Evolutionary conservation across 1,284 basidiomycete species (phyloP).

Genomic region (Meripilus lineatus): DNA sequence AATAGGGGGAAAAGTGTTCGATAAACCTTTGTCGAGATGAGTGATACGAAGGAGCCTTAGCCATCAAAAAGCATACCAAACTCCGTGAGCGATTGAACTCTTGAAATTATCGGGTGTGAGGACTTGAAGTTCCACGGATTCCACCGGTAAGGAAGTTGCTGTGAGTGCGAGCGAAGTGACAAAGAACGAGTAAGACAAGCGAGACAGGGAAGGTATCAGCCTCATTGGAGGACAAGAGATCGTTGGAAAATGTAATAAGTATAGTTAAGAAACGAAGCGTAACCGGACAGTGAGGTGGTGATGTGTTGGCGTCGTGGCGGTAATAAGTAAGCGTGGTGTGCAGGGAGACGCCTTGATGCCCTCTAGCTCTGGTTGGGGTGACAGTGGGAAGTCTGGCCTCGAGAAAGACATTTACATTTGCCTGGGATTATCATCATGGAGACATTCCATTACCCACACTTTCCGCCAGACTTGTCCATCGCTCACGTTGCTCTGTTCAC

Average conservation of each 20-base stretch:
- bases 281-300: too few species aligned
- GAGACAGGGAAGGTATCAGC: conserved; percentile 18
- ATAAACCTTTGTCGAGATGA: conserved; percentile 44
- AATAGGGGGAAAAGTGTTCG: conserved; percentile 78
- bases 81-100: conserved; percentile 48
- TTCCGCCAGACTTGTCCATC: conserved; percentile 35
- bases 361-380: too few species aligned
- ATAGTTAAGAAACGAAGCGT: too few species aligned
- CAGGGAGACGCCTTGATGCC: too few species aligned
- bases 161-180: conserved; percentile 31
- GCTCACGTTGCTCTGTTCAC: conserved; percentile 68
- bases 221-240: too few species aligned
- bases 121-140: conserved; percentile 27
- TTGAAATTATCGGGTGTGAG: conserved; percentile 68
- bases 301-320: too few species aligned
- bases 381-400: too few species aligned
- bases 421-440: too few species aligned
- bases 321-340: too few species aligned
- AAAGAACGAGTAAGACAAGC: conserved; percentile 28
- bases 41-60: not conserved
- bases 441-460: conserved; percentile 48
- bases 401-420: too few species aligned
- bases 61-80: conserved; percentile 51
- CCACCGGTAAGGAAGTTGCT: conserved; percentile 34
- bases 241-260: too few species aligned